Evolutionary conservation across 2,329 filamentous ascomycete species (phyloP).

Genomic region (Ceratocystis cubensis): DNA sequence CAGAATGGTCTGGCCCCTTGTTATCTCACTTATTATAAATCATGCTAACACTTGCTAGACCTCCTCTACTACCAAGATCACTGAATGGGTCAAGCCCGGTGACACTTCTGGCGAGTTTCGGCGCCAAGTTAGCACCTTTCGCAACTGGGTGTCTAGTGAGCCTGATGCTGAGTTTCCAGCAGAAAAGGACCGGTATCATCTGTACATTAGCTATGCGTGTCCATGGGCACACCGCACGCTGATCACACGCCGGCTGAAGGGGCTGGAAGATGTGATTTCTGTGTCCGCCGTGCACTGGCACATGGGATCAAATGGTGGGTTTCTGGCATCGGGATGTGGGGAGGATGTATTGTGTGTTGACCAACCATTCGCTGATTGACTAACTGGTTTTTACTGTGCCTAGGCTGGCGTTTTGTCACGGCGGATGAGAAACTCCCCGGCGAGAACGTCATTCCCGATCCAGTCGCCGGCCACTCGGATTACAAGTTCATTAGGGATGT

Average conservation of each 20-base stretch:
- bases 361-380: neutral
- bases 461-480: constrained; percentile 55
- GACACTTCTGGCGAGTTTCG: constrained; percentile 88
- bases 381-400: neutral
- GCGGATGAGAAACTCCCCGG: constrained; percentile 43
- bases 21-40: neutral
- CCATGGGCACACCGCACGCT: constrained; percentile 86
- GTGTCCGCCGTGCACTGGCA: constrained; percentile 88
- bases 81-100: constrained; percentile 67
- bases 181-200: constrained; percentile 83
- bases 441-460: constrained; percentile 52
- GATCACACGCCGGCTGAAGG: constrained; percentile 82
- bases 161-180: constrained; percentile 63
- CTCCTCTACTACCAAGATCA: constrained; percentile 37
- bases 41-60: neutral
- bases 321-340: neutral
- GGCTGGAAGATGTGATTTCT: constrained; percentile 70
- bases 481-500: constrained; percentile 62
- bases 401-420: constrained; percentile 63
- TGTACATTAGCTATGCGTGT: constrained; percentile 89
- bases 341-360: neutral
- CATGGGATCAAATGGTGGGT: constrained; percentile 46
- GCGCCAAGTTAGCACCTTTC: constrained; percentile 70
- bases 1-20: neutral
- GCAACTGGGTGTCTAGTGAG: constrained; percentile 63